Percentiles rank a stretch among this genome's conserved stretches.
Evolutionary conservation across 345 rosid species (phyloP).

Genomic region (Citrus glauca): DNA sequence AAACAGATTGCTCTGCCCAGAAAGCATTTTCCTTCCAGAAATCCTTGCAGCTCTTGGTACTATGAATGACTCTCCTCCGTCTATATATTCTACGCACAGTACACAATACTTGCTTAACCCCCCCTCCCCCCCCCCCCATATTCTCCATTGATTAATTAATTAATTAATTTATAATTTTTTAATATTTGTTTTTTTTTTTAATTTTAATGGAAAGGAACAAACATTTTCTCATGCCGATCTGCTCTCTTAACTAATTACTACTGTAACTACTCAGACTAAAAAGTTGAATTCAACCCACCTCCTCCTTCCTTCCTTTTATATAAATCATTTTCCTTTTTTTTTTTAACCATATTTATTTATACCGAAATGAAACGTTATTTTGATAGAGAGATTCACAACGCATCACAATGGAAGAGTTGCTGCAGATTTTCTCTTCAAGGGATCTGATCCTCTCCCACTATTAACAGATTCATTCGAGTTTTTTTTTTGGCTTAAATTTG

Average conservation of each 20-base stretch:
- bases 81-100: too few relatives aligned
- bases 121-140: too few relatives aligned
- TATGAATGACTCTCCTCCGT: neutral
- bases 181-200: too few relatives aligned
- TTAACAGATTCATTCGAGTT: neutral
- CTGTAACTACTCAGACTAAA: neutral
- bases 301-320: neutral
- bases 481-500: too few relatives aligned
- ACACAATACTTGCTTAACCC: too few relatives aligned
- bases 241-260: constrained; percentile 13
- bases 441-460: neutral
- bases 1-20: constrained; percentile 27
- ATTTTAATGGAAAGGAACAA: neutral
- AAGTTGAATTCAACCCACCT: neutral
- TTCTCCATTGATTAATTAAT: too few relatives aligned
- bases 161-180: too few relatives aligned
- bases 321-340: neutral
- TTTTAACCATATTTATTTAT: neutral
- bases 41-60: constrained; percentile 29
- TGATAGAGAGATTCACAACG: neutral
- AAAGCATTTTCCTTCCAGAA: constrained; percentile 48
- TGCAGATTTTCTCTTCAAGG: neutral
- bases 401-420: neutral
- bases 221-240: constrained; percentile 7
- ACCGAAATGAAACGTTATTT: constrained; percentile 8